Percentiles rank a stretch among this genome's conserved stretches.
phyloP scores from a whole-genome alignment of 192 early-diverging fungal genomes.

The Coemansia javaensis region DNA sequence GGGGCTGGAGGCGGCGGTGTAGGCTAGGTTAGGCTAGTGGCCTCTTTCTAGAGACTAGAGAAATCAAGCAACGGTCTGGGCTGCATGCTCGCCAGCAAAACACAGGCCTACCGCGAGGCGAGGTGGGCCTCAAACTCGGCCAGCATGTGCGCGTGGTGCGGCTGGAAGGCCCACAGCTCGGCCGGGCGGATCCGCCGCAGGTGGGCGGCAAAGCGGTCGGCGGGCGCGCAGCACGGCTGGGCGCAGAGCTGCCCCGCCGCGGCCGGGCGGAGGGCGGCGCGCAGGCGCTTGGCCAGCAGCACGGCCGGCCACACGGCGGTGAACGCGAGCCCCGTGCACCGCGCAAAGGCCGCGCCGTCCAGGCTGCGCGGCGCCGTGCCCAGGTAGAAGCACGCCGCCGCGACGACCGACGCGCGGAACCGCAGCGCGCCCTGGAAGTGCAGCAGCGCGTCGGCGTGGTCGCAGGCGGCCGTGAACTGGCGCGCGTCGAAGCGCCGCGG shows the following conservation, averaged over 20 bases:
- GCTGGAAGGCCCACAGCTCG: slow-evolving; percentile 49
- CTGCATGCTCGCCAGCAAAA: too few species aligned
- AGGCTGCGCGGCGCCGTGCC: slow-evolving; percentile 20
- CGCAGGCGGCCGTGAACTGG: slow-evolving; percentile 34
- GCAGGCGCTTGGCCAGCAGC: slow-evolving; percentile 22
- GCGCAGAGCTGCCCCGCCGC: slow-evolving; percentile 11
- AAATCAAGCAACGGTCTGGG: too few species aligned
- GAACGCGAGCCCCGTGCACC: slow-evolving; percentile 36
- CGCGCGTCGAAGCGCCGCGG: slow-evolving; percentile 23
- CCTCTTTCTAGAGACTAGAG: too few species aligned
- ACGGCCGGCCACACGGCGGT: slow-evolving; percentile 20
- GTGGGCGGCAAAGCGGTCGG: slow-evolving; percentile 18
- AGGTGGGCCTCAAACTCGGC: slow-evolving; percentile 30
- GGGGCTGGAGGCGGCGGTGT: slow-evolving; percentile 13
- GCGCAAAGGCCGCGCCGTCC: slow-evolving; percentile 19
- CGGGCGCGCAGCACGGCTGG: slow-evolving; percentile 30
- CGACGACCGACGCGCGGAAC: slow-evolving; percentile 31
- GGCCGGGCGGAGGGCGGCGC: slow-evolving; percentile 4
- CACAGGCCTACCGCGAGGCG: slow-evolving; percentile 6
- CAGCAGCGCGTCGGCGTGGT: slow-evolving; percentile 38
- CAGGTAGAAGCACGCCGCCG: slow-evolving; percentile 49
- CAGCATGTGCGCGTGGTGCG: slow-evolving; percentile 39
- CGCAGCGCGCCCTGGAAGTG: slow-evolving; percentile 30
- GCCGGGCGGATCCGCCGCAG: slow-evolving; percentile 26
- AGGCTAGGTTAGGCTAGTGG: neutral